Evolutionary conservation across 805 yeast genomes (phyloP).

Genomic region (Candida glaebosa): DNA sequence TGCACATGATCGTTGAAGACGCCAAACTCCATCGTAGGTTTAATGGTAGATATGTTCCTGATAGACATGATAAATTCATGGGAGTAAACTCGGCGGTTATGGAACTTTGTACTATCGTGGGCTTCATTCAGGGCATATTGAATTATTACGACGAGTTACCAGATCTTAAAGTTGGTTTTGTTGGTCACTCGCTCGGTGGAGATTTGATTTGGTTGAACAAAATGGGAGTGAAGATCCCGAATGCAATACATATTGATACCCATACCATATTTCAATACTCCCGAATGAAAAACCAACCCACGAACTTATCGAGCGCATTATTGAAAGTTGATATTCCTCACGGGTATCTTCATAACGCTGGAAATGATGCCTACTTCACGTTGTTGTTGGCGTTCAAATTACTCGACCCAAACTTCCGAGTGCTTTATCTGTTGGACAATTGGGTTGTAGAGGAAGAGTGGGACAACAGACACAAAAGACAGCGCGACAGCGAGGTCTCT

Average conservation of each 20-base stretch:
- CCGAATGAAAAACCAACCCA: constrained; percentile 35
- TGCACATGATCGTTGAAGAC: constrained; percentile 46
- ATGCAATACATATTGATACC: constrained; percentile 42
- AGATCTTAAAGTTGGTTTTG: constrained; percentile 21
- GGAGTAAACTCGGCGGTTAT: constrained; percentile 49
- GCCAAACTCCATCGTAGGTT: constrained; percentile 25
- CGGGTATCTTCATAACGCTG: constrained; percentile 63
- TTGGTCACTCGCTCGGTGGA: constrained; percentile 61
- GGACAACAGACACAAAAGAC: constrained; percentile 2
- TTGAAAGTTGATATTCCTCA: constrained; percentile 49
- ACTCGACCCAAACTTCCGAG: constrained; percentile 42
- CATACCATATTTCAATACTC: constrained; percentile 37
- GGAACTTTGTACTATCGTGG: constrained; percentile 30
- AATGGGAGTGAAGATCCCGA: constrained; percentile 47
- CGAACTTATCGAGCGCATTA: constrained; percentile 44
- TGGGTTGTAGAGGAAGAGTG: constrained; percentile 1
- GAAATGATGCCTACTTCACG: constrained; percentile 67
- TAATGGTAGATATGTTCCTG: constrained; percentile 55
- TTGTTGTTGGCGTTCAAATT: constrained; percentile 46
- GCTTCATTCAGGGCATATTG: constrained; percentile 40
- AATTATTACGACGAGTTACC: constrained; percentile 33
- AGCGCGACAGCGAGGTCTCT: background rate
- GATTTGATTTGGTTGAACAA: constrained; percentile 50
- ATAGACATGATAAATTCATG: constrained; percentile 48
- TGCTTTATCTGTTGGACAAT: background rate